Percentiles rank a stretch among this genome's conserved stretches.
Conservation (phyloP, 2,329 filamentous ascomycete genomes). For the Ceratocystis ficicola region DNA sequence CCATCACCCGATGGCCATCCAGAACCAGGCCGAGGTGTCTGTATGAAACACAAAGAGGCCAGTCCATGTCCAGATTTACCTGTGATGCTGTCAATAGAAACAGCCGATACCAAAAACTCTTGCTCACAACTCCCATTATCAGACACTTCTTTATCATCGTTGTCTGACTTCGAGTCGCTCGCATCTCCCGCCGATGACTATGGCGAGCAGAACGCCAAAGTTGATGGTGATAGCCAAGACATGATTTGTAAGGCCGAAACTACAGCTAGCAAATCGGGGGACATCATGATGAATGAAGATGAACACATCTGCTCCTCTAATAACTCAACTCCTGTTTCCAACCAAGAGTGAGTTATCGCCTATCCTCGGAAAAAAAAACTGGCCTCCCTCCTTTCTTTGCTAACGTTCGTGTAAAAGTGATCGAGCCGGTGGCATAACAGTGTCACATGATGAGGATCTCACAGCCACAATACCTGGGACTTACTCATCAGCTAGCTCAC, state of each 20-base stretch:
- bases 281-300: neutral
- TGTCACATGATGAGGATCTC: constrained; percentile 6
- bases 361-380: too few species aligned
- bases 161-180: constrained; percentile 16
- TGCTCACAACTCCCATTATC: neutral
- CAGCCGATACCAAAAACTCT: neutral
- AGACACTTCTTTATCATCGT: constrained; percentile 18
- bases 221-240: neutral
- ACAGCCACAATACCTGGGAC: neutral
- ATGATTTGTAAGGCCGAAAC: neutral
- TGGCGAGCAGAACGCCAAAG: neutral
- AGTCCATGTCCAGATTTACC: constrained; percentile 1
- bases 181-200: constrained; percentile 4
- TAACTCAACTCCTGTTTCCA: neutral
- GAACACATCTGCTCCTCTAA: neutral
- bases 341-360: neutral
- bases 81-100: constrained; percentile 3
- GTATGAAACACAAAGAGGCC: neutral
- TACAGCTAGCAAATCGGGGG: neutral
- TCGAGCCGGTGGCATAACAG: neutral
- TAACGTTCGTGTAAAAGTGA: neutral
- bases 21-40: neutral
- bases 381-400: neutral
- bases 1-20: neutral
- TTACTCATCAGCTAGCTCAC: constrained; percentile 25